Base-by-base conservation (phyloP, 768 basidiomycete species). In the Suillus placidus region DNA sequence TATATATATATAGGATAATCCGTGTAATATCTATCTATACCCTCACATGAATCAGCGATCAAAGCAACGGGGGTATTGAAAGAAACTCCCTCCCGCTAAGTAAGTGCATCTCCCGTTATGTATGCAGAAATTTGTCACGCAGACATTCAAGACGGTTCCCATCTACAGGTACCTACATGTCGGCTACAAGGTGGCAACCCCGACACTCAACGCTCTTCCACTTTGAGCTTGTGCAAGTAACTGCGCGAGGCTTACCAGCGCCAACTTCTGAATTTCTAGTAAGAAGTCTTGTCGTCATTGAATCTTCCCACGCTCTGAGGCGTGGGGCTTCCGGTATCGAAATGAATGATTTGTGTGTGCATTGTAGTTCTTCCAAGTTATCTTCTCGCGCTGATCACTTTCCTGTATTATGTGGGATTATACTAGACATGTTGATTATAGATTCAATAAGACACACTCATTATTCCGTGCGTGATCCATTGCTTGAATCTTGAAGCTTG, bases 1-100 rank as follows among this genome's bases (percentile, higher is more conserved):
- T 40, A 30, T 18, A 60, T 37, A 60, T 37, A 57, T 58, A 58
- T 20, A 60, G 18, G 40, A 60, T 30, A 57, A 60, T 60, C 0
- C 4, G 12, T 20, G 26, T 60, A 60, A 60, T 60, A 20, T 42
- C 18, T 32, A 60, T 60, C 18, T 32, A 60, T 60, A 32, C 58
- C 58, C 30, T 42, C 37, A 13, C 26, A 20, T 40, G 26, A 42
- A 20, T 30, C 26, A 30, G 26, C 12, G 26, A 42, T 40, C 30
- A 20, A 52, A 26, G 9, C 38, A 30, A 18, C 18, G 34, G 32
- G 54, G 1, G 23, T 26, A 57, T 57, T 18, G 37, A 16, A 26
- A 16, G 37, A 9, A 8, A 8, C 9, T 38, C 9, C 56, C 7
- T 30, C 26, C 14, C 5, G 23, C 23, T 58, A 40, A 30, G 57